Base-by-base conservation (phyloP, 2,329 filamentous ascomycete genomes). In the Ophiognomonia clavigignenti-juglandacearum region DNA sequence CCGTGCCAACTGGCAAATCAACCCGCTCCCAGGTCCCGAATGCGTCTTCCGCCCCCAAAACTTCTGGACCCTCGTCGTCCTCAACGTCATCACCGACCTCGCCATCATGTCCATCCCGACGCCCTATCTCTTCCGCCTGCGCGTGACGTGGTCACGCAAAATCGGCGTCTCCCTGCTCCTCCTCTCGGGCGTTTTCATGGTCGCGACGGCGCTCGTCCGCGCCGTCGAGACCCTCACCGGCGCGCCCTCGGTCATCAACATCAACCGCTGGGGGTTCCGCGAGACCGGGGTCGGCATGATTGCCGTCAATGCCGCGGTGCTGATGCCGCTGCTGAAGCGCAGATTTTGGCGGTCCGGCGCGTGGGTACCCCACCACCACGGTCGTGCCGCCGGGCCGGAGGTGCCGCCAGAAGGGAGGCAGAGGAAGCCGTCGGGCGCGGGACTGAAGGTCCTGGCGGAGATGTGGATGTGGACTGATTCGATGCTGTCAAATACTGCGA, bases 141-240 rank as follows among this genome's bases (percentile, higher is more conserved):
- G 53, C 11, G 54, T 61, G 6, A 48, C 53, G 2, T 18, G 27
- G 13, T 29, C 41, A 1, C 43, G 48, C 2, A 54, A 52, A 22
- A 2, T 56, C 9, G 49, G 52, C 7, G 40, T 57, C 11, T 44
- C 43, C 20, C 29, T 60, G 1, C 48, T 60, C 4, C 47, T 61
- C 2, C 59, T 54, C 5, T 60, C 57, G 1, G 59, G 56, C 8
- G 16, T 60, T 4, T 61, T 61, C 41, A 45, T 61, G 27, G 60
- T 61, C 16, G 55, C 54, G 3, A 59, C 58, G 1, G 59, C 58
- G 0, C 39, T 61, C 14, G 45, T 60, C 4, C 53, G 58, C 1
- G 58, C 56, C 0, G 37, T 51, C 2, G 43, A 53, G 4, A 61
- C 59, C 0, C 50, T 61, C 10, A 32, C 38, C 3, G 54, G 54